A percentile compares a stretch with the other conserved stretches of the same genome.
Conservation (phyloP, 148 eudicot species). For the Vaccinium darrowii region DNA sequence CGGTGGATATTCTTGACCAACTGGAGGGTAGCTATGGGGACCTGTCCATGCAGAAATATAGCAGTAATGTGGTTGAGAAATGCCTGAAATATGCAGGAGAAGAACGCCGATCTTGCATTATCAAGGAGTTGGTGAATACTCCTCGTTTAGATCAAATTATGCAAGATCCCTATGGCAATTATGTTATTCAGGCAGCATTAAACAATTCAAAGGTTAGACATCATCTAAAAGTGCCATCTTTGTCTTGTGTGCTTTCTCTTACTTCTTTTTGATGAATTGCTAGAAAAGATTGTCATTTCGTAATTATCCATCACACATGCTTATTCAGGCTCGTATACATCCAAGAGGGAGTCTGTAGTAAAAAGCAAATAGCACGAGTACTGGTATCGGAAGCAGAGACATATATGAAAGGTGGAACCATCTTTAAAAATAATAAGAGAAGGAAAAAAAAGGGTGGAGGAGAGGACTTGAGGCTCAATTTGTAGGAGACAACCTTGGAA, state of each 20-base stretch:
- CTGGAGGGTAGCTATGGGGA: constrained; percentile 39
- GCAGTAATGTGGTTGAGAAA: constrained; percentile 42
- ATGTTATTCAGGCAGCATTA: constrained; percentile 41
- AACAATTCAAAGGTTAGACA: constrained; percentile 34
- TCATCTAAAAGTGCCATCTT: neutral
- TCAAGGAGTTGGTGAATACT: constrained; percentile 31
- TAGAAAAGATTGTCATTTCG: neutral
- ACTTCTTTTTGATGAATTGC: constrained; percentile 3
- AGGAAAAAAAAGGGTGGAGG: neutral
- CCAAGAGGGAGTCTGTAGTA: neutral
- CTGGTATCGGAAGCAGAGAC: neutral
- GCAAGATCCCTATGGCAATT: constrained; percentile 45
- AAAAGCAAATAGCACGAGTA: neutral
- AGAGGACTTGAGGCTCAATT: neutral
- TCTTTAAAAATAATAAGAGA: neutral
- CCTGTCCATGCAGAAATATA: constrained; percentile 39
- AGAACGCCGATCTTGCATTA: constrained; percentile 24
- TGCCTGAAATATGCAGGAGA: constrained; percentile 42
- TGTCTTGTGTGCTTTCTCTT: neutral
- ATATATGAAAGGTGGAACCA: neutral
- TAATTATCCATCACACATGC: neutral
- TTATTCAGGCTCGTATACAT: neutral
- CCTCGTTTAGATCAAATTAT: constrained; percentile 35
- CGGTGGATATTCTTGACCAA: constrained; percentile 25
- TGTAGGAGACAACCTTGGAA: neutral